A percentile compares a stretch with the other conserved stretches of the same genome.
These are phyloP conservation scores for Ettlia oleoabundans DNA, from an alignment of 139 green algal species.

Conservation along the genomic window DNA sequence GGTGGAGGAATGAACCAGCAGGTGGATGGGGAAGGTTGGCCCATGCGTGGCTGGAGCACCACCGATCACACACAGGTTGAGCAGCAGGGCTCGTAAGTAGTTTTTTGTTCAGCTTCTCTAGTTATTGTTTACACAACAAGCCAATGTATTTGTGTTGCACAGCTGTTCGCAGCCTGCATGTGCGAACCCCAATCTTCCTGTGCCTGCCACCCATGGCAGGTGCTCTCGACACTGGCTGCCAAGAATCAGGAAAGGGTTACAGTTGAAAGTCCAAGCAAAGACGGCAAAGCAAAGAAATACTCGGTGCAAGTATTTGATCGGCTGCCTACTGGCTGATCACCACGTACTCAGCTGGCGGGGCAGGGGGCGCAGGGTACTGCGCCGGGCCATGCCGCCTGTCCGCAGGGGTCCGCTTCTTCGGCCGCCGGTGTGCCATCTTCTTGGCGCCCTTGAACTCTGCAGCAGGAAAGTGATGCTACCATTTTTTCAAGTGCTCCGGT, in stretches of 20 bases:
- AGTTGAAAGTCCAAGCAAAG: not conserved
- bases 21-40: no score
- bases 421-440: constrained; percentile 34
- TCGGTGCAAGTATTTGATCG: not conserved
- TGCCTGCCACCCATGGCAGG: no score
- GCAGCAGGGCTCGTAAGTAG: no score
- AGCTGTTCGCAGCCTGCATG: no score
- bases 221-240: no score
- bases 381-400: constrained; percentile 37
- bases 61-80: no score
- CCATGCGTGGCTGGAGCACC: no score
- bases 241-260: not conserved
- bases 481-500: not conserved
- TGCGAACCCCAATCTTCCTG: no score
- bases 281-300: not conserved
- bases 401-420: constrained; percentile 28
- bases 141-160: no score
- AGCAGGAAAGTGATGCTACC: not conserved
- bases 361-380: not conserved
- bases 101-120: no score
- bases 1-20: no score
- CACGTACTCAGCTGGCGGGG: constrained; percentile 24
- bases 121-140: no score
- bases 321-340: constrained; percentile 19
- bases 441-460: constrained; percentile 35